phyloP scores from a whole-genome alignment of 306 rosid species.

The Cucurbita moschata region DNA sequence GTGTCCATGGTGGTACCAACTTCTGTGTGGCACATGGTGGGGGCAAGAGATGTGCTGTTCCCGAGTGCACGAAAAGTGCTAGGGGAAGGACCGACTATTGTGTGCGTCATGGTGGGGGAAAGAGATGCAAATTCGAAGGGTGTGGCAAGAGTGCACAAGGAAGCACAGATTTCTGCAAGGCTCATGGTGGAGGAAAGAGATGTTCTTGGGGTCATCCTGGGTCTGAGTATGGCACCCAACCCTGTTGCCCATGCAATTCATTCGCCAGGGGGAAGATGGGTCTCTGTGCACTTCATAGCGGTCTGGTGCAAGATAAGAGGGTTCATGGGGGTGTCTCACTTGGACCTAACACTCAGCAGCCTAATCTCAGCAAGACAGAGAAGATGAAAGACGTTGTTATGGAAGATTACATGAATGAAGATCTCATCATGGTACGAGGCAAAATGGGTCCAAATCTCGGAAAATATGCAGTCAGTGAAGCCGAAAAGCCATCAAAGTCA shows the following conservation, averaged over 20 bases:
- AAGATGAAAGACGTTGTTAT: slow-evolving; percentile 22
- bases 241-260: slow-evolving; percentile 58
- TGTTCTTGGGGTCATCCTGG: slow-evolving; percentile 91
- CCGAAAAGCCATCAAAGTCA: slow-evolving; percentile 16
- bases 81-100: slow-evolving; percentile 93
- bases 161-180: slow-evolving; percentile 89
- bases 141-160: slow-evolving; percentile 98
- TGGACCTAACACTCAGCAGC: slow-evolving; percentile 42
- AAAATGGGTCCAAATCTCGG: slow-evolving; percentile 13
- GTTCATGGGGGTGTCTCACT: slow-evolving; percentile 82
- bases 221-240: slow-evolving; percentile 40
- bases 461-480: slow-evolving; percentile 22
- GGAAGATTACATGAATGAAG: slow-evolving; percentile 32
- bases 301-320: slow-evolving; percentile 78
- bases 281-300: slow-evolving; percentile 76
- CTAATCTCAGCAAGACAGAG: slow-evolving; percentile 27
- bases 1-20: slow-evolving; percentile 92
- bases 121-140: slow-evolving; percentile 71
- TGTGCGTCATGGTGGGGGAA: slow-evolving; percentile 94
- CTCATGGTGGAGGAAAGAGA: slow-evolving; percentile 97
- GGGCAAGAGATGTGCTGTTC: slow-evolving; percentile 80
- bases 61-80: slow-evolving; percentile 86
- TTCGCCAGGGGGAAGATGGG: slow-evolving; percentile 86
- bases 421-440: slow-evolving; percentile 21
- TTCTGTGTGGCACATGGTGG: slow-evolving; percentile 97